Evolutionary conservation across 2,329 filamentous ascomycete species (phyloP).

Genomic region (Samsoniella hepiali): DNA sequence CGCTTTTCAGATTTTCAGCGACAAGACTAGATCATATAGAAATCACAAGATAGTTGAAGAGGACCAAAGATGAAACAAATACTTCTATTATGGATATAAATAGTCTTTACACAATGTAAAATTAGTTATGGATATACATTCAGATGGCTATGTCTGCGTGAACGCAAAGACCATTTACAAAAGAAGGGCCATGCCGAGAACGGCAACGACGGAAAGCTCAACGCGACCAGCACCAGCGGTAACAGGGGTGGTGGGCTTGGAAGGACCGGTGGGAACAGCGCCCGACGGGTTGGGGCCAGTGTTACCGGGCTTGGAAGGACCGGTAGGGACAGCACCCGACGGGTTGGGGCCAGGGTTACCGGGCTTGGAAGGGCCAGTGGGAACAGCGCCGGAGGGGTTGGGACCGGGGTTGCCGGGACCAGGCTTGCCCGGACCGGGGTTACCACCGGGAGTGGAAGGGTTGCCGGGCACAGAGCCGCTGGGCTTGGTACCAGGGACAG

Average conservation of each 20-base stretch:
- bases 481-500: neutral
- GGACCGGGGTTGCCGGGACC: neutral
- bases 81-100: constrained; percentile 12
- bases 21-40: neutral
- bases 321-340: neutral
- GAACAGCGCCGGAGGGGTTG: neutral
- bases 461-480: neutral
- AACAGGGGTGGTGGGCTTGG: constrained; percentile 1
- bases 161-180: constrained; percentile 12
- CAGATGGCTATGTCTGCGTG: neutral
- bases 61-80: neutral
- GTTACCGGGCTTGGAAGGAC: constrained; percentile 3
- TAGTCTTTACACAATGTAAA: constrained; percentile 9
- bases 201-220: constrained; percentile 5
- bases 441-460: neutral
- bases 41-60: neutral
- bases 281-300: constrained; percentile 7
- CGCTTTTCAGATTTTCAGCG: too few relatives aligned
- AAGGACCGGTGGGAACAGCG: neutral
- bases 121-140: constrained; percentile 8
- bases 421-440: neutral
- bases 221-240: constrained; percentile 5
- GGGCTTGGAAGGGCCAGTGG: neutral
- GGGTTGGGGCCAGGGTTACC: neutral
- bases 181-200: constrained; percentile 11